Percentiles rank a stretch among this genome's conserved stretches.
These are phyloP conservation scores for Tricholomella constricta DNA, from an alignment of 768 basidiomycete species.

Conservation along the genomic window DNA sequence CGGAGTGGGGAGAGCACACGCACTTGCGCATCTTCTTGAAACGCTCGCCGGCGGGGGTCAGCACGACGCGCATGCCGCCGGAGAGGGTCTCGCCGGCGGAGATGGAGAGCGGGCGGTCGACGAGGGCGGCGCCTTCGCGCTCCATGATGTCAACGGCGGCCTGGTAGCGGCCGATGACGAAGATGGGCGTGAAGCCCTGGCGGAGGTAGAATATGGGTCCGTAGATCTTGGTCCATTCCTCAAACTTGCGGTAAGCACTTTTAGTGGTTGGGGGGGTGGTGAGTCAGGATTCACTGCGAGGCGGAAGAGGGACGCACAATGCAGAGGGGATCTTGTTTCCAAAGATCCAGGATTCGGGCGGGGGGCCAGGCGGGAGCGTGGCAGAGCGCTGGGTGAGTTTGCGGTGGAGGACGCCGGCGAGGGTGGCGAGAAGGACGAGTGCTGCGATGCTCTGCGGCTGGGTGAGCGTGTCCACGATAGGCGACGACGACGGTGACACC, in stretches of 20 bases:
- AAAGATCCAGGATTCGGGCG: conserved; percentile 37
- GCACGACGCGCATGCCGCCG: conserved; percentile 57
- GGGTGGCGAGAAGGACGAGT: conserved; percentile 29
- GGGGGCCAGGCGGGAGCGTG: conserved; percentile 47
- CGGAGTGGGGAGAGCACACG: neutral
- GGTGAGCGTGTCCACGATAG: neutral
- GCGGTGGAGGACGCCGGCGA: conserved; percentile 32
- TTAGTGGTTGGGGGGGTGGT: neutral
- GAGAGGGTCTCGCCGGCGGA: conserved; percentile 62
- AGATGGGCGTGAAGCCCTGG: conserved; percentile 44
- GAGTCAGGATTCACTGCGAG: too few relatives aligned
- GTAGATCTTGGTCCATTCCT: conserved; percentile 61
- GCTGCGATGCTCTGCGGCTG: conserved; percentile 30
- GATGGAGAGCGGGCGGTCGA: conserved; percentile 56
- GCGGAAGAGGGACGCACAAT: conserved; percentile 35
- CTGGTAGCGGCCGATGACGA: conserved; percentile 52
- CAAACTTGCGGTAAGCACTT: conserved; percentile 53
- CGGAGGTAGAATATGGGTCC: conserved; percentile 62
- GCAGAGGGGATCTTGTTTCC: conserved; percentile 42
- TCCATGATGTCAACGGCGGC: conserved; percentile 70
- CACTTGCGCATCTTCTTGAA: conserved; percentile 65
- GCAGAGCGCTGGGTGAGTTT: conserved; percentile 21
- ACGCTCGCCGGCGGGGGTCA: conserved; percentile 57
- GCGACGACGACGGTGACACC: too few relatives aligned
- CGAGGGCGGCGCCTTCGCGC: conserved; percentile 58